Conservation (phyloP, 2,329 filamentous ascomycete genomes). For the Verticillium nubilum region DNA sequence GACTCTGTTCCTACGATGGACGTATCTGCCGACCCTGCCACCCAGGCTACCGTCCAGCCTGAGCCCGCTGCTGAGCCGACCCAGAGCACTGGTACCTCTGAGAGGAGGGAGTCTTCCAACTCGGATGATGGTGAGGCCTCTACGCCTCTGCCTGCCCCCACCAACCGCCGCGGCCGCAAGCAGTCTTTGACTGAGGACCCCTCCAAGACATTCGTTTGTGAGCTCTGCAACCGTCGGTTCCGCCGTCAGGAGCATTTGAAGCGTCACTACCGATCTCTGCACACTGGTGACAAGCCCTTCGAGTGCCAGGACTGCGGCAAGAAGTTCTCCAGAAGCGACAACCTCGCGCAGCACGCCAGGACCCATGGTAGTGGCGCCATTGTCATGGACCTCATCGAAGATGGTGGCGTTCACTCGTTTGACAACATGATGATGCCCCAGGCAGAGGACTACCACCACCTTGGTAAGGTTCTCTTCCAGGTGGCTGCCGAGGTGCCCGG, state of each 20-base stretch:
- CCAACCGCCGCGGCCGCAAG: conserved; percentile 93
- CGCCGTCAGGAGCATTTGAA: conserved; percentile 97
- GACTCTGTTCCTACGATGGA: conserved; percentile 38
- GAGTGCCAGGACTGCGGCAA: conserved; percentile 97
- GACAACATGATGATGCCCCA: conserved; percentile 39
- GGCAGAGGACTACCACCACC: conserved; percentile 56
- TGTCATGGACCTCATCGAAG: conserved; percentile 82
- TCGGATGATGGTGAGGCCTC: conserved; percentile 34
- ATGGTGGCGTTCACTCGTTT: conserved; percentile 48
- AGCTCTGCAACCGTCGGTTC: conserved; percentile 94
- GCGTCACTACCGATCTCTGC: conserved; percentile 95
- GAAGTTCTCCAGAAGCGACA: conserved; percentile 98
- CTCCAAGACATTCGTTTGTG: conserved; percentile 97
- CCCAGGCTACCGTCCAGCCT: conserved; percentile 21
- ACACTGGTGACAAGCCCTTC: conserved; percentile 98
- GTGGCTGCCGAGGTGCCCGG: conserved; percentile 69
- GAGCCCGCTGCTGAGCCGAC: conserved; percentile 28
- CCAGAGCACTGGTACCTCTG: conserved; percentile 23
- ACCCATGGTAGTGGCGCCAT: conserved; percentile 89
- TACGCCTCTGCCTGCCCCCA: conserved; percentile 46
- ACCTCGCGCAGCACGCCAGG: conserved; percentile 90
- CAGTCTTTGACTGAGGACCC: conserved; percentile 97
- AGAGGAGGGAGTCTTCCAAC: conserved; percentile 30
- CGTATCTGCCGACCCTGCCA: conserved; percentile 31
- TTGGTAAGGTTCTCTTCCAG: conserved; percentile 78